A percentile compares a stretch with the other conserved stretches of the same genome.
phyloP scores from a whole-genome alignment of 306 rosid species.

The Datisca glomerata region DNA sequence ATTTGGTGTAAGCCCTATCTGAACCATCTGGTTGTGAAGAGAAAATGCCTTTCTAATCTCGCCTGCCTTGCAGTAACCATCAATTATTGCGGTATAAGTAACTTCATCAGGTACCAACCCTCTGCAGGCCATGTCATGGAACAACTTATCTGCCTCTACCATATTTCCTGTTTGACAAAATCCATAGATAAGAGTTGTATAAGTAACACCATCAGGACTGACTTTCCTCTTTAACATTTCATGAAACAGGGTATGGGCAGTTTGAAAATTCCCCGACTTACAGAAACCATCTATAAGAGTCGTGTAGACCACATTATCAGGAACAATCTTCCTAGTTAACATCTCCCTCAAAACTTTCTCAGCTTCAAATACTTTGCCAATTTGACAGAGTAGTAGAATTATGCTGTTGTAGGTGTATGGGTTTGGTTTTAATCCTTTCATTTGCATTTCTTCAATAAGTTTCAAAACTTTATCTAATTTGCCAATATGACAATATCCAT shows the following conservation, averaged over 20 bases:
- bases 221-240: conserved; percentile 51
- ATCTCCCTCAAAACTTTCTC: conserved; percentile 54
- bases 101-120: conserved; percentile 75
- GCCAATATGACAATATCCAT: conserved; percentile 50
- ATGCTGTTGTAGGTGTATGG: conserved; percentile 47
- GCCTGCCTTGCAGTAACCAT: conserved; percentile 76
- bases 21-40: conserved; percentile 74
- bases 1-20: conserved; percentile 51
- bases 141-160: conserved; percentile 44
- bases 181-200: conserved; percentile 63
- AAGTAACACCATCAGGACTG: conserved; percentile 50
- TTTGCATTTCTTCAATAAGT: conserved; percentile 58
- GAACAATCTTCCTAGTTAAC: conserved; percentile 30
- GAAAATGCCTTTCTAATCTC: conserved; percentile 66
- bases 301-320: conserved; percentile 71
- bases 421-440: conserved; percentile 50
- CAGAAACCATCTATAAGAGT: conserved; percentile 61
- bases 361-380: conserved; percentile 43
- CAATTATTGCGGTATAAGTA: conserved; percentile 58
- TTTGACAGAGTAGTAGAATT: conserved; percentile 45
- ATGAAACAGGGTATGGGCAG: conserved; percentile 40
- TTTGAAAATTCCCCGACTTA: conserved; percentile 44
- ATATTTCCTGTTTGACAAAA: conserved; percentile 54
- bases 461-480: conserved; percentile 46
- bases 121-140: conserved; percentile 41